Percentiles rank a stretch among this genome's conserved stretches.
phyloP scores from a whole-genome alignment of 352 stramenopile species.

The Pythium diclinum region DNA sequence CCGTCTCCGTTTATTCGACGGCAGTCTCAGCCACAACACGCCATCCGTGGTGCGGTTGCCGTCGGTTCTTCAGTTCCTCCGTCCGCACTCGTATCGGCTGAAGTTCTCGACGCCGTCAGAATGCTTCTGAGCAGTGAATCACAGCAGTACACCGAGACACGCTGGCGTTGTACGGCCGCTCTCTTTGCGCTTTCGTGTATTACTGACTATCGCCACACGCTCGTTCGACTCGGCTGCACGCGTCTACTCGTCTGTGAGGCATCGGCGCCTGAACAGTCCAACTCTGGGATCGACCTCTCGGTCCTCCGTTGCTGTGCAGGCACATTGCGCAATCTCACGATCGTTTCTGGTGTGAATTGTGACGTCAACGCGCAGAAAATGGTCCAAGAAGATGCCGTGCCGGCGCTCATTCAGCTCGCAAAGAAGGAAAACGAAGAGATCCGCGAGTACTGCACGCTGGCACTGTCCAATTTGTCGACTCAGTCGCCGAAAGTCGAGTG shows the following conservation, averaged over 20 bases:
- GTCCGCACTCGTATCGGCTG: conserved; percentile 29
- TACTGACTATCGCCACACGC: conserved; percentile 33
- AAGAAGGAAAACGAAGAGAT: conserved; percentile 60
- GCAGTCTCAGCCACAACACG: conserved; percentile 21
- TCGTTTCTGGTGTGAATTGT: conserved; percentile 20
- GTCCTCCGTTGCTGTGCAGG: conserved; percentile 54
- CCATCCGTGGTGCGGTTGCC: conserved; percentile 8
- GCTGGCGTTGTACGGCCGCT: conserved; percentile 58
- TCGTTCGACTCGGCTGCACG: conserved; percentile 53
- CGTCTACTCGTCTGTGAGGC: conserved; percentile 47
- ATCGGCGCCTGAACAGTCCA: conserved; percentile 23
- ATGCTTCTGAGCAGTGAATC: conserved; percentile 27
- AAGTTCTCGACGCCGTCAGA: conserved; percentile 41
- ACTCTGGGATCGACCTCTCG: conserved; percentile 14
- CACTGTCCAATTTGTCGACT: conserved; percentile 66
- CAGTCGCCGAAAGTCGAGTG: conserved; percentile 69
- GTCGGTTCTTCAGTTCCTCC: conserved; percentile 18
- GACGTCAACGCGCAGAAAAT: conserved; percentile 48
- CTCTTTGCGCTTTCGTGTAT: conserved; percentile 54
- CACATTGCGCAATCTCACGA: conserved; percentile 59
- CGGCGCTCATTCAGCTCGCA: conserved; percentile 59
- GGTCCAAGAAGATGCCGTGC: conserved; percentile 60
- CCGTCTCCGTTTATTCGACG: conserved; percentile 19
- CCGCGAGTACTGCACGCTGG: conserved; percentile 64
- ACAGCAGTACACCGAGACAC: conserved; percentile 36